Base-by-base conservation (phyloP, 768 basidiomycete genomes). In the Boletus sensibilis region DNA sequence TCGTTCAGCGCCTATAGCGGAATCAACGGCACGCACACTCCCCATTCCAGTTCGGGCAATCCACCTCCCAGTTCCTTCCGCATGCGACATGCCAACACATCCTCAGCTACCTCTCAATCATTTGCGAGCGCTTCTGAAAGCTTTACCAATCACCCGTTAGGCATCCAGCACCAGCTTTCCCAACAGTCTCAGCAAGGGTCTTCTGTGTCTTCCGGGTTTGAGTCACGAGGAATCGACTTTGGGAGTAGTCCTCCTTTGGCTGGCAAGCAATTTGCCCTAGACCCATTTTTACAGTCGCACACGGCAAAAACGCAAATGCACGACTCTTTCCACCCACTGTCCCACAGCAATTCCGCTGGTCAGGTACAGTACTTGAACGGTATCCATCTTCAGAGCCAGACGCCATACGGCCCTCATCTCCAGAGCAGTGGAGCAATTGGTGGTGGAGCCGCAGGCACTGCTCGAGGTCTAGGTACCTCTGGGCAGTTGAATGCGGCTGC, bases 381-480 rank as follows among this genome's bases (percentile, higher is more conserved):
- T 48, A 69, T 78, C 39, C 84, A 77, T 40, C 74, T 88, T 60
- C 83, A 86, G 51, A 86, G 86, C 5, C 89, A 91, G 72, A 87
- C 88, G 3, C 87, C 88, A 2, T 92, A 86, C 55, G 87, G 88
- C 5, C 84, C 87, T 29, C 87, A 87, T 62, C 73, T 89, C 2
- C 78, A 76, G 39, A 69, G 82, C 23, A 69, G 77, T 47, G 76
- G 72, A 20, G 67, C 73, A 10, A 61, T 72, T 13, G 55, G 71
- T 38, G 50, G 58, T 13, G 57, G 60, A 39, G 35, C 44, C 1
- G 61, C 65, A 27, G 60, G 65, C 16, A 48, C 55, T 50, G 48
- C 55, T 29, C 66, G 66, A 48, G 74, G 71, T 41, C 50, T 76
- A 16, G 63, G 65, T 25, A 60, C 69, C 52, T 65, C 67, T 27